Conservation (phyloP, 371 early-diverging fungal genomes). For the Umbelopsis sp. region DNA sequence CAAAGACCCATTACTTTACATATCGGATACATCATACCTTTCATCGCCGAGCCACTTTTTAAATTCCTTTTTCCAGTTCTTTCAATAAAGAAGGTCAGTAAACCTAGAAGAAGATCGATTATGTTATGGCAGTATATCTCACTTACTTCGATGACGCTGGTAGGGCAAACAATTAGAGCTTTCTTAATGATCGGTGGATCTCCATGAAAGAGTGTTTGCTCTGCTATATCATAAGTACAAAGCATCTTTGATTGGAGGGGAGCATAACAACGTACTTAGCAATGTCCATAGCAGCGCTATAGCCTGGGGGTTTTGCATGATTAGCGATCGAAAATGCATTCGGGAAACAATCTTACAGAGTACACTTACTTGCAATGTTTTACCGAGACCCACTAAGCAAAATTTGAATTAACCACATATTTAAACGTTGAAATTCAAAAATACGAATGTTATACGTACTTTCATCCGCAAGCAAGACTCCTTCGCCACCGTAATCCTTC, state of each 20-base stretch:
- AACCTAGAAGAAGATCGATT: neutral
- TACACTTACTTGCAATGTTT: conserved; percentile 50
- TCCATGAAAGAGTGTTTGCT: conserved; percentile 48
- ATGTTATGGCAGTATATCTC: no score
- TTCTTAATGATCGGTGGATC: conserved; percentile 36
- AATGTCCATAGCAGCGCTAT: conserved; percentile 70
- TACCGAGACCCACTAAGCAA: conserved; percentile 50
- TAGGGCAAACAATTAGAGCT: conserved; percentile 67
- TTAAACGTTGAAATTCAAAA: neutral
- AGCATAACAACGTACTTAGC: conserved; percentile 34
- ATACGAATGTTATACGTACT: conserved; percentile 23
- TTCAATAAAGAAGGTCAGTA: neutral
- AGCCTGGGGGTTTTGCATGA: conserved; percentile 24
- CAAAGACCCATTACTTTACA: no score
- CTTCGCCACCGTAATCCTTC: conserved; percentile 50
- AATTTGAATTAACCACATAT: neutral
- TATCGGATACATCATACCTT: neutral
- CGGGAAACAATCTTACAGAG: neutral
- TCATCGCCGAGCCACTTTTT: conserved; percentile 68
- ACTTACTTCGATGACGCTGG: conserved; percentile 52
- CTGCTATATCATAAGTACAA: conserved; percentile 1
- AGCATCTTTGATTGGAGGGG: conserved; percentile 9
- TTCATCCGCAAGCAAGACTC: conserved; percentile 68
- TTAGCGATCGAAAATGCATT: neutral
- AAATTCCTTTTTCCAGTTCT: conserved; percentile 70